phyloP scores from a whole-genome alignment of 192 early-diverging fungal species.

The Gorgonomyces haynaldii region DNA sequence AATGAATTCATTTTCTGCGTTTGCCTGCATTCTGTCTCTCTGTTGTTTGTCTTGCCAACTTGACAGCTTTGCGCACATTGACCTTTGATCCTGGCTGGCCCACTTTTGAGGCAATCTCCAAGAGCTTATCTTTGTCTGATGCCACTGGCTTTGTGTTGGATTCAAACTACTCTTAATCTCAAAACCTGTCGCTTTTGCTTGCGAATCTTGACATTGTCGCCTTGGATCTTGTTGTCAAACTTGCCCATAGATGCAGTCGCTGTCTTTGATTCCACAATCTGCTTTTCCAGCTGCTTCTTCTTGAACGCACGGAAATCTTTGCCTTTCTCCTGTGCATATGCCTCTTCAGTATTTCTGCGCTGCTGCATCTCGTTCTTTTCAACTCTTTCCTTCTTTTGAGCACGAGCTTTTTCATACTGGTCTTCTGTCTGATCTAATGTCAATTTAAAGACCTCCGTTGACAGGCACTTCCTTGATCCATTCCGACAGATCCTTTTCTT shows the following conservation, averaged over 20 bases:
- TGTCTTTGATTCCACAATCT: constrained; percentile 62
- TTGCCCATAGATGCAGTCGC: constrained; percentile 85
- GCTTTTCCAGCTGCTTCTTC: constrained; percentile 60
- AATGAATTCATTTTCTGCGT: too few species aligned
- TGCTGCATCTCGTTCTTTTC: constrained; percentile 80
- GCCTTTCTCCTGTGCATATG: constrained; percentile 38
- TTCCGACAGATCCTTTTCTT: constrained; percentile 59
- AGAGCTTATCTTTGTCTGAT: background rate
- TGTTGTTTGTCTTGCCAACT: background rate
- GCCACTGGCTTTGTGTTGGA: background rate
- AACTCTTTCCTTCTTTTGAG: constrained; percentile 81
- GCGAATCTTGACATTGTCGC: constrained; percentile 73
- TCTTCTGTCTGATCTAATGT: constrained; percentile 70
- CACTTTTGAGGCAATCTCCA: constrained; percentile 8
- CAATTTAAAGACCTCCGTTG: constrained; percentile 28
- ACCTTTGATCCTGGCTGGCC: constrained; percentile 1
- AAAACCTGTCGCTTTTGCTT: constrained; percentile 25
- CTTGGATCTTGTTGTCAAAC: constrained; percentile 73
- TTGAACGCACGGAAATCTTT: constrained; percentile 40
- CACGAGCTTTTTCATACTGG: constrained; percentile 61
- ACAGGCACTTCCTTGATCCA: constrained; percentile 92
- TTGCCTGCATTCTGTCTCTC: too few species aligned
- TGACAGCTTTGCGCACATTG: constrained; percentile 4
- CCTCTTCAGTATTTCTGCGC: constrained; percentile 77
- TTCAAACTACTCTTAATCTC: constrained; percentile 3